Conservation (phyloP, 1,139 yeast genomes). For the Saccharomycopsis phalli region DNA sequence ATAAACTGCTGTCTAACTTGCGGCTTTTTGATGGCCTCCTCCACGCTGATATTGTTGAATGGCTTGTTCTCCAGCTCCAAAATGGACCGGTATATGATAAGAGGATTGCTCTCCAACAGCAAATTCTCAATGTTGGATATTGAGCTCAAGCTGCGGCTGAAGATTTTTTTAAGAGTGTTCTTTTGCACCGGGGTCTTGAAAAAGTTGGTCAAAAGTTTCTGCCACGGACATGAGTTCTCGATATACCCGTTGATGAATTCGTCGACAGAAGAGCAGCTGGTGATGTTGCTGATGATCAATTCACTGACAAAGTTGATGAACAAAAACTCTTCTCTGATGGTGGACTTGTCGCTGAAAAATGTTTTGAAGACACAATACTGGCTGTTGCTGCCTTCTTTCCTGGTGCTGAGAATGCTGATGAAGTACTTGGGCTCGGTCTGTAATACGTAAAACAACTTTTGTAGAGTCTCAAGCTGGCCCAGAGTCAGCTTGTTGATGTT, state of each 20-base stretch:
- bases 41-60: constrained; percentile 42
- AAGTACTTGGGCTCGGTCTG: constrained; percentile 82
- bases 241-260: constrained; percentile 22
- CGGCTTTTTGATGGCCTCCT: constrained; percentile 69
- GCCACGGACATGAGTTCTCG: constrained; percentile 30
- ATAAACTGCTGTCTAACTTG: constrained; percentile 64
- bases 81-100: constrained; percentile 36
- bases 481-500: constrained; percentile 25
- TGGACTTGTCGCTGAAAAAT: constrained; percentile 29
- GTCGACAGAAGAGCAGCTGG: constrained; percentile 21
- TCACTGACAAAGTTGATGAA: constrained; percentile 11
- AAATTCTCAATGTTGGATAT: constrained; percentile 38
- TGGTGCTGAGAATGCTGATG: constrained; percentile 32
- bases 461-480: constrained; percentile 38
- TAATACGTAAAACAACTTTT: constrained; percentile 67
- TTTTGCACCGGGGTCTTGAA: constrained; percentile 49
- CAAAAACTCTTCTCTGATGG: constrained; percentile 16
- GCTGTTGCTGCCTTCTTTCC: background rate
- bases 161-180: constrained; percentile 40
- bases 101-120: constrained; percentile 77
- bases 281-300: constrained; percentile 21
- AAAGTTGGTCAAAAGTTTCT: constrained; percentile 44
- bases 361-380: constrained; percentile 5
- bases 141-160: constrained; percentile 41
- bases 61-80: constrained; percentile 22